Evolutionary conservation across 192 early-diverging fungal genomes (phyloP), one percentile per base, ranked within the genome.

Genomic region (Geranomyces variabilis): DNA sequence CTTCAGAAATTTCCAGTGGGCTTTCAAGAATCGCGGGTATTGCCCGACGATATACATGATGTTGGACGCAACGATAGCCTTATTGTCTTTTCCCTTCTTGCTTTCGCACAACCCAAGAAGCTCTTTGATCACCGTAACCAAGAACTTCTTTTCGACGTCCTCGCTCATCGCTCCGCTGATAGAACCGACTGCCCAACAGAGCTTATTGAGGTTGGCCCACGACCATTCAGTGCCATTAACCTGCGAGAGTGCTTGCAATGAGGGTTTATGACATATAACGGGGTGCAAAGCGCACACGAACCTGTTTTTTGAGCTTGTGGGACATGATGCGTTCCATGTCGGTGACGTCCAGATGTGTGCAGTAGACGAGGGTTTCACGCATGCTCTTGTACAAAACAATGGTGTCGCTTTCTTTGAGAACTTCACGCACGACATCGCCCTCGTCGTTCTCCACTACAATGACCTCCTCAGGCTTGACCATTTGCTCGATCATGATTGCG

Each of bases 31-130:
- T n/a, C 97, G 91, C 58, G 97, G 97, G 77, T 99, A 99, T 83
- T 99, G 97, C 19, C 97, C 97, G n/a, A 99, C 97, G 71, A 97
- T 94, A 75, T 99, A 99, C 97, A 99, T 99, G 69, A 99, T 99
- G 80, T 99, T 98, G 34, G 96, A 94, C 0, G 97, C 97, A 21
- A 98, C 96, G 30, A 99, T 93, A 6, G 97, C 97, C 85, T 99
- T 99, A 85, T 99, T 99, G 73, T 98, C 97, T 85, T 99, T 99
- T 66, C 97, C 97, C 33, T 95, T 88, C 80, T 96, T 97, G 85
- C 93, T 90, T 77, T 99, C 97, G 76, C 90, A 92, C n/a, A 99
- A 83, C 53, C 90, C 88, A 43, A 99, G 85, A 36, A 99, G 79
- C 57, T 98, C 97, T 85, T 99, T 99, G 85, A 99, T 99, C 59